Evolutionary conservation across 441 rosid species (phyloP), one percentile per base, ranked within the genome.

Genomic region (Pelargonium myrrhifolium): DNA sequence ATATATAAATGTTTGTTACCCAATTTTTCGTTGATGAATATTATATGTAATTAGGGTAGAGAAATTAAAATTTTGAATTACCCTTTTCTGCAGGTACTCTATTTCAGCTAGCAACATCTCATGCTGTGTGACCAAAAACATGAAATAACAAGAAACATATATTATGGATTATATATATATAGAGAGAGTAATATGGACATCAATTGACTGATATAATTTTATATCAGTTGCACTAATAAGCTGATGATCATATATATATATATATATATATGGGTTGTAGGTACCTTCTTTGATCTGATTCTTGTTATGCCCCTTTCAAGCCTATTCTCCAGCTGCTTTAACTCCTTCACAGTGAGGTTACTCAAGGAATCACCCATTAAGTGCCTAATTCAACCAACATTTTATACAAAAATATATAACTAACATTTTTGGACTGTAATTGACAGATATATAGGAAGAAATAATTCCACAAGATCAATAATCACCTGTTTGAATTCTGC

Each of bases 201-300:
- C n/a, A n/a, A n/a, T n/a, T n/a, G n/a, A n/a, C n/a, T n/a, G n/a
- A n/a, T n/a, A n/a, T n/a, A n/a, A n/a, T n/a, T n/a, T n/a, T n/a
- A n/a, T n/a, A n/a, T n/a, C n/a, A n/a, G n/a, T n/a, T n/a, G n/a
- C n/a, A n/a, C n/a, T n/a, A n/a, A n/a, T n/a, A n/a, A n/a, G n/a
- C n/a, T n/a, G n/a, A n/a, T n/a, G n/a, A n/a, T n/a, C n/a, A n/a
- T n/a, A n/a, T n/a, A n/a, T n/a, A n/a, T n/a, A n/a, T n/a, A n/a
- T n/a, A n/a, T n/a, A n/a, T n/a, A n/a, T n/a, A n/a, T n/a, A n/a
- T n/a, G n/a, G n/a, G n/a, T n/a, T n/a, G n/a, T n/a, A n/a, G n/a
- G n/a, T n/a, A 92, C 99, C 92, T 94, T 94, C 84, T 94, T 94
- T 64, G 99, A 88, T 73, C 98, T 88, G 79, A 94, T 92, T 74